phyloP scores from a whole-genome alignment of 2,329 filamentous ascomycete genomes.

The Didymella glomerata region DNA sequence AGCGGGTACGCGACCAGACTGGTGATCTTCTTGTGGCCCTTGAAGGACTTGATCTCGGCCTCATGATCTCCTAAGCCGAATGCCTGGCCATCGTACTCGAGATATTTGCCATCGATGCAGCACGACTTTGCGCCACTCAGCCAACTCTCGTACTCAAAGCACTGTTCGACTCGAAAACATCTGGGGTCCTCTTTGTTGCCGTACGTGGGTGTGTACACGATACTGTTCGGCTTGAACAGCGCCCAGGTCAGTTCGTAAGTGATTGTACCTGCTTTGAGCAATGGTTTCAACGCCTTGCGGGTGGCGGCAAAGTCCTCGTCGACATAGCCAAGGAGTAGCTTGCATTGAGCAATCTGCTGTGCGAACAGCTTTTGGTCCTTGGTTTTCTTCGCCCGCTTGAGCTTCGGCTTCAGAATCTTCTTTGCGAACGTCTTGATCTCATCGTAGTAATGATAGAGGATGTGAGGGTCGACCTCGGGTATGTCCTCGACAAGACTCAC shows the following conservation, averaged over 20 bases:
- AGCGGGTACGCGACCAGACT: constrained; percentile 80
- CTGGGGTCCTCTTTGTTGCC: constrained; percentile 78
- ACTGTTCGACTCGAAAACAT: constrained; percentile 82
- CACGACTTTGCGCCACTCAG: constrained; percentile 76
- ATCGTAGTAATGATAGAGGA: constrained; percentile 71
- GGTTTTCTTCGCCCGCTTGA: constrained; percentile 67
- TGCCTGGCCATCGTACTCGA: constrained; percentile 87
- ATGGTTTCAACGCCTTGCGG: constrained; percentile 81
- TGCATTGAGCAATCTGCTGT: constrained; percentile 70
- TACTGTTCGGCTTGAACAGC: constrained; percentile 84
- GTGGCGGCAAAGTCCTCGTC: constrained; percentile 80
- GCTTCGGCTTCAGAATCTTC: constrained; percentile 69
- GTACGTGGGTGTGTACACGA: constrained; percentile 80
- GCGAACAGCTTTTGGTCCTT: constrained; percentile 67
- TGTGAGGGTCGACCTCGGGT: constrained; percentile 66
- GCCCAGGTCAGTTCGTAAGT: constrained; percentile 91
- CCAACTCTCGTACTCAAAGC: constrained; percentile 73
- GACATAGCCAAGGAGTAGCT: constrained; percentile 77
- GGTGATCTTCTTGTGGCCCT: constrained; percentile 82
- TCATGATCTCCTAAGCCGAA: constrained; percentile 79
- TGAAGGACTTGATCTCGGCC: constrained; percentile 76
- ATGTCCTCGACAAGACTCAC: constrained; percentile 82
- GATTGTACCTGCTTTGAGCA: constrained; percentile 82
- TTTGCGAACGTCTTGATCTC: constrained; percentile 70
- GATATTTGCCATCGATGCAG: constrained; percentile 77